Evolutionary conservation across 768 basidiomycete species (phyloP), one percentile per base, ranked within the genome.

Genomic region (Chiua virens): DNA sequence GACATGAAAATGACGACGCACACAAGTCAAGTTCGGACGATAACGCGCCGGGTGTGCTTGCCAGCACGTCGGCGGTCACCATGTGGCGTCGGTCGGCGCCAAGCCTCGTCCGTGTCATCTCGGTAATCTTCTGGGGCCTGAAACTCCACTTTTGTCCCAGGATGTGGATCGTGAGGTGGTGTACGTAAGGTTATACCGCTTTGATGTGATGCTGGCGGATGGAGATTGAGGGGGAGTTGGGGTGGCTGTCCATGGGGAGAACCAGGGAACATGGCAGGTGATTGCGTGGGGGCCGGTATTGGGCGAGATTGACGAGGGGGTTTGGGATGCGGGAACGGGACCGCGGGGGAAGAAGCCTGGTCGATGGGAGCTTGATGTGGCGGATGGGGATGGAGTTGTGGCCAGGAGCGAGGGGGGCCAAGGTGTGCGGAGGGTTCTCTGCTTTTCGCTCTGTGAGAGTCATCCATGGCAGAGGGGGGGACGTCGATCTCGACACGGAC

Each of bases 31-130:
- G 37, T 55, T 42, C 79, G 71, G 52, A 86, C 81, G 55, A 89
- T 81, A 30, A 89, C 82, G 47, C 88, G 79, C 61, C 75, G 77
- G 21, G 88, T 90, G 64, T 90, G 88, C 66, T 91, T 91, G 44
- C 88, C 88, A 45, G 88, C 88, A 50, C 88, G 75, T 49, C 88
- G 74, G 21, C 88, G 81, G 65, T 89, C 87, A 36, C 80, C 79
- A 60, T 85, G 83, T 20, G 88, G 87, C 68, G 83, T 88, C 1
- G 87, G 85, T 39, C 79, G 72, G 27, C 82, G 73, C 87, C 87
- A 89, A 23, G 83, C 72, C 54, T 89, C 86, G 63, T 89, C 87
- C 22, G 75, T 64, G 49, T 86, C 83, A 51, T 79, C 77, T 50
- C 70, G 71, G 59, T 75, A 78, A 35, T 82, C 82, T 17, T 83